Evolutionary conservation across 2,329 filamentous ascomycete species (phyloP).

Genomic region (Berkeleyomyces basicola): DNA sequence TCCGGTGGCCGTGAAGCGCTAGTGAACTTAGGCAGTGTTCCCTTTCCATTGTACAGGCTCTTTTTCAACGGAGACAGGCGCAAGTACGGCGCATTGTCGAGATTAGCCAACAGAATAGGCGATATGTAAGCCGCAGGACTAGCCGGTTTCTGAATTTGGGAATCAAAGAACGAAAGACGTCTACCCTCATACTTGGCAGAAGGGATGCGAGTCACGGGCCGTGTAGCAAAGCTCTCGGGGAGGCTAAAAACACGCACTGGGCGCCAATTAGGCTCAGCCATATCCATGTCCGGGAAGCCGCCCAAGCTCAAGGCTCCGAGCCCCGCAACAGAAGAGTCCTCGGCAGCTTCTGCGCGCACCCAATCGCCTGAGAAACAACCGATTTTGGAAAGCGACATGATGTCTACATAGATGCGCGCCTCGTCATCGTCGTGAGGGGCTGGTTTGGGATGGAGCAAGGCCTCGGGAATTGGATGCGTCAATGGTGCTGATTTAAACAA

Average conservation of each 20-base stretch:
- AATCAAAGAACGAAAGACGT: constrained; percentile 46
- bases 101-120: constrained; percentile 71
- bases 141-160: constrained; percentile 44
- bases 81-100: constrained; percentile 62
- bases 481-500: constrained; percentile 74
- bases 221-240: constrained; percentile 53
- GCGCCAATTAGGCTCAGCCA: constrained; percentile 52
- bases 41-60: constrained; percentile 30
- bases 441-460: constrained; percentile 73
- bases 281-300: constrained; percentile 37
- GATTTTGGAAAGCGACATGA: constrained; percentile 68
- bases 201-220: constrained; percentile 43
- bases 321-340: constrained; percentile 53
- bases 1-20: constrained; percentile 39
- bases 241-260: constrained; percentile 80
- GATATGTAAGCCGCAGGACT: constrained; percentile 58
- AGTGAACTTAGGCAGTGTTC: constrained; percentile 38
- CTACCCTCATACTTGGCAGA: constrained; percentile 34
- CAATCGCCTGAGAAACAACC: constrained; percentile 97
- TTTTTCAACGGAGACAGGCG: constrained; percentile 56
- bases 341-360: constrained; percentile 67
- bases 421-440: constrained; percentile 65
- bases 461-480: constrained; percentile 52
- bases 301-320: constrained; percentile 51
- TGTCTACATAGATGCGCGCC: constrained; percentile 78